These are phyloP conservation scores for Xylaria sp. DNA, from an alignment of 2,329 filamentous ascomycete species.

Conservation along the genomic window DNA sequence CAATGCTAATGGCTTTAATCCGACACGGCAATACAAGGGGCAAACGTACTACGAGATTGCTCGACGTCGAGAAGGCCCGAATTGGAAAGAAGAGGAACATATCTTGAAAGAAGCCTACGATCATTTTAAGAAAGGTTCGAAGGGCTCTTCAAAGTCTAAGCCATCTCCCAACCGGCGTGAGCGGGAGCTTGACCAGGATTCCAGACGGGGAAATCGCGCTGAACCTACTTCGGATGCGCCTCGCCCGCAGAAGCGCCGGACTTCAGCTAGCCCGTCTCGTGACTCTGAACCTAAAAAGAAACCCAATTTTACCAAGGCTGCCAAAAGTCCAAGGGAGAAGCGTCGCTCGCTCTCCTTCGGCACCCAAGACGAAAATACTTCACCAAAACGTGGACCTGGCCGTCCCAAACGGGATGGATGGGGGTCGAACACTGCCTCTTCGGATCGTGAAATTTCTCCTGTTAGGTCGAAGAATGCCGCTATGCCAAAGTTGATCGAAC, in stretches of 20 bases:
- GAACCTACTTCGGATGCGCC: slow-evolving; percentile 53
- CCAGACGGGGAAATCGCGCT: slow-evolving; percentile 50
- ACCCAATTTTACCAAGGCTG: slow-evolving; percentile 40
- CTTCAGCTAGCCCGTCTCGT: slow-evolving; percentile 53
- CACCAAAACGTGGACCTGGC: slow-evolving; percentile 57
- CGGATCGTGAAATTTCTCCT: slow-evolving; percentile 61
- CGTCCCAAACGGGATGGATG: slow-evolving; percentile 63
- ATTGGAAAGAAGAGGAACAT: slow-evolving; percentile 88
- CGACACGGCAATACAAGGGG: slow-evolving; percentile 76
- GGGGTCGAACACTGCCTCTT: slow-evolving; percentile 52
- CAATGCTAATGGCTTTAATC: slow-evolving; percentile 79
- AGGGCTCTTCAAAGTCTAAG: slow-evolving; percentile 54
- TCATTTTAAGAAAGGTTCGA: slow-evolving; percentile 61
- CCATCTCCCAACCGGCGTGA: slow-evolving; percentile 54
- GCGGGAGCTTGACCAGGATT: slow-evolving; percentile 50
- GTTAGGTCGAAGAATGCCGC: slow-evolving; percentile 51
- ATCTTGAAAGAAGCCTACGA: slow-evolving; percentile 79
- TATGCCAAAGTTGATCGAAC: slow-evolving; percentile 60
- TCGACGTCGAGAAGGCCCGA: slow-evolving; percentile 78
- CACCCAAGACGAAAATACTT: slow-evolving; percentile 54
- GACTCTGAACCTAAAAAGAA: slow-evolving; percentile 56
- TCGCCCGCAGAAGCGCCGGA: slow-evolving; percentile 52
- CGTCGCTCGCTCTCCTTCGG: slow-evolving; percentile 51
- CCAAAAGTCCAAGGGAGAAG: slow-evolving; percentile 57
- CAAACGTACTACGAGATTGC: slow-evolving; percentile 89